phyloP scores from a whole-genome alignment of 73 alveolate species.

The Paramecium sonneborni region DNA sequence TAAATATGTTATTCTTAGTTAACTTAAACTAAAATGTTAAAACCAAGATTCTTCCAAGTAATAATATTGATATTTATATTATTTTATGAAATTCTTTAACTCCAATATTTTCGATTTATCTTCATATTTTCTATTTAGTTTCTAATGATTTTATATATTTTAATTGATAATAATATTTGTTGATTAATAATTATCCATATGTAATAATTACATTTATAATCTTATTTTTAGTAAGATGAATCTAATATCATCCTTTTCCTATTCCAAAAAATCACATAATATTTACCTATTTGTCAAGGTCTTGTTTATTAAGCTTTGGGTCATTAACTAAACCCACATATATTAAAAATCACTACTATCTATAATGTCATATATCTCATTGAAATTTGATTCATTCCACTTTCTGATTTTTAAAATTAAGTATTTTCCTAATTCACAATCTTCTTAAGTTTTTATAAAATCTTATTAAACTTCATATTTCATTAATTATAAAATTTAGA shows the following conservation, averaged over 20 bases:
- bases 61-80: neutral
- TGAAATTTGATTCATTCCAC: neutral
- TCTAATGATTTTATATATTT: neutral
- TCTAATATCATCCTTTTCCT: neutral
- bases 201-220: neutral
- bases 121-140: neutral
- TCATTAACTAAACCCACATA: neutral
- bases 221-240: neutral
- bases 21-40: neutral
- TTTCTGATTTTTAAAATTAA: neutral
- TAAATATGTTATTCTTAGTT: neutral
- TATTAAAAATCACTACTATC: neutral
- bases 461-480: neutral
- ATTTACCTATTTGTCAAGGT: neutral
- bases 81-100: neutral
- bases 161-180: neutral
- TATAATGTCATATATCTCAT: neutral
- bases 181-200: neutral
- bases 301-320: neutral
- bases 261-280: neutral
- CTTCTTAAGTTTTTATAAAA: neutral
- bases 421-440: constrained; percentile 8
- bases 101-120: neutral
- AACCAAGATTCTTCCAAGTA: constrained; percentile 20
- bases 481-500: neutral